These are phyloP conservation scores for Helichrysum umbraculigerum DNA, from an alignment of 129 eudicot genomes.

Conservation along the genomic window DNA sequence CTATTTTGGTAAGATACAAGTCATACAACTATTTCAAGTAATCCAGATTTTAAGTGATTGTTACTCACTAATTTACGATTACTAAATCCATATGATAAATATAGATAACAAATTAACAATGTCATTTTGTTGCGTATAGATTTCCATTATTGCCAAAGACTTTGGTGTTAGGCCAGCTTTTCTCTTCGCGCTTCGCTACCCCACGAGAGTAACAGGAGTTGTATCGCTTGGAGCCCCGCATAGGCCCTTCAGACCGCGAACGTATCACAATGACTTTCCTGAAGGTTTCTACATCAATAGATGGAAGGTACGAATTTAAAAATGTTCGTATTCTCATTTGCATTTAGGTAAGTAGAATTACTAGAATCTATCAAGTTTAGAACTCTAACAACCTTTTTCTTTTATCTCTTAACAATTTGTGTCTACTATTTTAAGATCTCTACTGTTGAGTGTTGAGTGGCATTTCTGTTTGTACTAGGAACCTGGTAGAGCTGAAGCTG, in stretches of 20 bases:
- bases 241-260: conserved; percentile 19
- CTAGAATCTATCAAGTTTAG: not conserved
- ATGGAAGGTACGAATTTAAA: conserved; percentile 36
- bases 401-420: not conserved
- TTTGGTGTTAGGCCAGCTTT: conserved; percentile 45
- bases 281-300: conserved; percentile 51
- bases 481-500: conserved; percentile 56
- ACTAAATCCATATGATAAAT: too few relatives aligned
- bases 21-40: too few relatives aligned
- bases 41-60: too few relatives aligned
- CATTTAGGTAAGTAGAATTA: not conserved
- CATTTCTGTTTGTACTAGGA: conserved; percentile 26
- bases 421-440: not conserved
- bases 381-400: not conserved
- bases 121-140: conserved; percentile 25
- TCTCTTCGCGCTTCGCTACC: conserved; percentile 43
- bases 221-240: conserved; percentile 45
- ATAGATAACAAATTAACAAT: too few relatives aligned
- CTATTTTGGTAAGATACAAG: too few relatives aligned
- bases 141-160: conserved; percentile 52
- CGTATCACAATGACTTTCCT: conserved; percentile 19
- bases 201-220: conserved; percentile 29
- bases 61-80: too few relatives aligned
- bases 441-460: not conserved
- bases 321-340: not conserved